A percentile compares a stretch with the other conserved stretches of the same genome.
These are phyloP conservation scores for Orychophragmus violaceus DNA, from an alignment of 345 rosid genomes.

Conservation along the genomic window DNA sequence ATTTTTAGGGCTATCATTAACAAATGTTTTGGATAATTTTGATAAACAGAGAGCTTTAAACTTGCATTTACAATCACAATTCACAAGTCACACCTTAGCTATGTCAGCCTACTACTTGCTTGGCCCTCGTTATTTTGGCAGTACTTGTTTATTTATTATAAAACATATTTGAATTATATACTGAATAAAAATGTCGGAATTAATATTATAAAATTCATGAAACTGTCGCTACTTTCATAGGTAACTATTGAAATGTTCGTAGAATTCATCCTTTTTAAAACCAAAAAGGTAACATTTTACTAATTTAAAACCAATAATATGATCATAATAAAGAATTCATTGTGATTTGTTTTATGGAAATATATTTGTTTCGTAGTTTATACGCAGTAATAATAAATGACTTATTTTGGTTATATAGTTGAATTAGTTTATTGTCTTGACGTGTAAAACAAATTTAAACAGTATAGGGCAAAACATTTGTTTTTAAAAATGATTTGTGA, in stretches of 20 bases:
- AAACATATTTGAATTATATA: too few relatives aligned
- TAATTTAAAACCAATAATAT: neutral
- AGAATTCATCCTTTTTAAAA: neutral
- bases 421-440: neutral
- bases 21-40: constrained; percentile 9
- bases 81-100: constrained; percentile 7
- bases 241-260: neutral
- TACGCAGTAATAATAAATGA: neutral
- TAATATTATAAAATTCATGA: neutral
- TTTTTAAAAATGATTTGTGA: neutral
- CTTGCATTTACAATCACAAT: too few relatives aligned
- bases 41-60: neutral
- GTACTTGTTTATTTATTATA: too few relatives aligned
- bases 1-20: neutral
- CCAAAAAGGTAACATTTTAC: neutral
- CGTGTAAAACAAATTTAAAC: neutral
- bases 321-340: neutral
- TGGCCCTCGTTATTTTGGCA: constrained; percentile 14
- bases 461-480: neutral
- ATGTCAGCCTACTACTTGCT: constrained; percentile 9
- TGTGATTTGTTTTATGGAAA: neutral
- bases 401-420: neutral
- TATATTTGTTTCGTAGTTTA: neutral
- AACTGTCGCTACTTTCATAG: neutral
- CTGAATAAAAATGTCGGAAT: neutral